phyloP scores from a whole-genome alignment of 495 filamentous ascomycete species.

The Gamarada debralockiae region DNA sequence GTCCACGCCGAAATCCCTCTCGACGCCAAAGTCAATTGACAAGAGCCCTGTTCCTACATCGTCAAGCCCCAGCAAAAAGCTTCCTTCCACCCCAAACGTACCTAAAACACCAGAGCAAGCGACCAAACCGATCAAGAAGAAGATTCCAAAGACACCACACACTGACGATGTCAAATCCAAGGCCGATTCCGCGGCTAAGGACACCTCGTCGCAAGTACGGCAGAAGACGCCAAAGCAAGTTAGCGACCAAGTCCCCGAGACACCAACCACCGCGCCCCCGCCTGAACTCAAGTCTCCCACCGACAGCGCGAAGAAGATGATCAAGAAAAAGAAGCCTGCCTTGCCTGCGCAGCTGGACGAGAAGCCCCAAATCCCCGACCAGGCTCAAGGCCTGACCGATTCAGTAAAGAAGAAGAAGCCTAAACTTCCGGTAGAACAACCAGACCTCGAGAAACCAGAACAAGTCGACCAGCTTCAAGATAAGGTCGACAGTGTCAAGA shows the following conservation, averaged over 20 bases:
- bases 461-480: too few relatives aligned
- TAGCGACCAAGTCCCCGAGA: not conserved
- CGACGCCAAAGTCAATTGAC: not conserved
- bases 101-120: not conserved
- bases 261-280: not conserved
- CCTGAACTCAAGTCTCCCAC: not conserved
- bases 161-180: too few relatives aligned
- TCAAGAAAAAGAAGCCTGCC: constrained; percentile 12
- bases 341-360: not conserved
- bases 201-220: too few relatives aligned
- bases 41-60: not conserved
- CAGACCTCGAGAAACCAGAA: too few relatives aligned
- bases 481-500: too few relatives aligned
- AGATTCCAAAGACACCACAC: not conserved
- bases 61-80: too few relatives aligned
- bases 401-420: constrained; percentile 1
- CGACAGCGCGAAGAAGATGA: constrained; percentile 5
- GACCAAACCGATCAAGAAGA: not conserved
- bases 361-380: too few relatives aligned
- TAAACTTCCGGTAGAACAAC: not conserved
- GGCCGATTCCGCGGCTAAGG: too few relatives aligned
- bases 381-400: not conserved
- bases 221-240: too few relatives aligned
- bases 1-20: not conserved
- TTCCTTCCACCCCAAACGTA: not conserved